These are phyloP conservation scores for Lachnellula occidentalis DNA, from an alignment of 2,329 filamentous ascomycete genomes.

Conservation along the genomic window DNA sequence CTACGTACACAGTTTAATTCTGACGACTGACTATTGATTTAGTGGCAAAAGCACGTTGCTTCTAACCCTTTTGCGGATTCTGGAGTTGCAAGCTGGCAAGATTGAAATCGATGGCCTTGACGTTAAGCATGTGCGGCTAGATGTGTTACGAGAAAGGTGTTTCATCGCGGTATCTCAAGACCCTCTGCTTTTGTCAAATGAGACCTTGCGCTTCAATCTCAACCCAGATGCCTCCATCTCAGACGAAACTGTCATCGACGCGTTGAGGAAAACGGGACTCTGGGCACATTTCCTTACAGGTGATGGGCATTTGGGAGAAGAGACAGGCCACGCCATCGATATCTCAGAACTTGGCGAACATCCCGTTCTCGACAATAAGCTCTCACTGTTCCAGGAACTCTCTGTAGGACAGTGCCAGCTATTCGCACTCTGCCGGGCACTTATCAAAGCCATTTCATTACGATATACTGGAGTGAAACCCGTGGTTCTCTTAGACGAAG, in stretches of 20 bases:
- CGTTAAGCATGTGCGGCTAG: slow-evolving; percentile 33
- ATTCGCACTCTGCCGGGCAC: slow-evolving; percentile 42
- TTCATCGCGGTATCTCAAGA: slow-evolving; percentile 39
- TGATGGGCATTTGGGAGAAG: neutral
- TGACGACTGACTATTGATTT: neutral
- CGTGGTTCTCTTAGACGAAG: slow-evolving; percentile 39
- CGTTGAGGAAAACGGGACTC: slow-evolving; percentile 6
- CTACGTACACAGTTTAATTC: neutral
- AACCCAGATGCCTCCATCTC: slow-evolving; percentile 20
- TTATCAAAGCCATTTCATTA: slow-evolving; percentile 30
- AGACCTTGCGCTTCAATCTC: slow-evolving; percentile 30
- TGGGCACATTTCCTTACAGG: slow-evolving; percentile 9
- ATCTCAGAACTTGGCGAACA: slow-evolving; percentile 5
- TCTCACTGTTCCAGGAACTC: slow-evolving; percentile 27
- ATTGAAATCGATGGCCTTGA: slow-evolving; percentile 41
- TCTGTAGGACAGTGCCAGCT: slow-evolving; percentile 43
- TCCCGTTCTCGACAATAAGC: slow-evolving; percentile 23
- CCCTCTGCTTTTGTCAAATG: slow-evolving; percentile 33
- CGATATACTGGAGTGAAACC: slow-evolving; percentile 21
- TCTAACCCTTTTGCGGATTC: slow-evolving; percentile 43
- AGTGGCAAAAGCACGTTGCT: slow-evolving; percentile 40
- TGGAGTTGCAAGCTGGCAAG: slow-evolving; percentile 37
- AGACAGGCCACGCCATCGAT: neutral
- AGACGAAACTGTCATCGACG: slow-evolving; percentile 16
- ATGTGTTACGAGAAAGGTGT: slow-evolving; percentile 32